phyloP scores from a whole-genome alignment of 176 grass and related monocot species.

The Urochloa ruziziensis region DNA sequence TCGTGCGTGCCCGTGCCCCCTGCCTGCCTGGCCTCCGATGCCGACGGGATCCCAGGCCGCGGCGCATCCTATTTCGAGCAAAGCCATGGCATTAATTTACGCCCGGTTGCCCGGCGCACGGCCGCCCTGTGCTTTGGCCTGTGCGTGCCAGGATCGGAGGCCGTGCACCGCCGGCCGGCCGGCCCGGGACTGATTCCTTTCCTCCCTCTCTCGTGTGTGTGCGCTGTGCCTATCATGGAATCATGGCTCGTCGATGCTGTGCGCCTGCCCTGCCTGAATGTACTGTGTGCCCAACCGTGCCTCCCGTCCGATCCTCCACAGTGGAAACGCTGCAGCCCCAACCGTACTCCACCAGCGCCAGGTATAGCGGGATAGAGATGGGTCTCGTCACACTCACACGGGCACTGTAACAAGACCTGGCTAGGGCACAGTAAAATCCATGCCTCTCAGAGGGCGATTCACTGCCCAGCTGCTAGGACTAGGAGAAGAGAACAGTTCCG shows the following conservation, averaged over 20 bases:
- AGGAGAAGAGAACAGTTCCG: background rate
- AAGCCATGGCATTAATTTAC: conserved; percentile 27
- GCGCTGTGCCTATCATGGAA: background rate
- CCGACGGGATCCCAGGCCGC: conserved; percentile 9
- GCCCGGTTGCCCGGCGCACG: background rate
- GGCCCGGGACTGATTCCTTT: background rate
- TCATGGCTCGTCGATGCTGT: background rate
- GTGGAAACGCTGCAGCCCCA: background rate
- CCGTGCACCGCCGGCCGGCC: background rate
- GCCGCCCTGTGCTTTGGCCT: background rate
- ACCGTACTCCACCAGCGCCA: background rate
- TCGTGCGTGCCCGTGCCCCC: too few species aligned
- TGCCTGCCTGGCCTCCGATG: conserved; percentile 13
- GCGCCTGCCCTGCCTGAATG: background rate
- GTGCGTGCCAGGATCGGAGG: background rate
- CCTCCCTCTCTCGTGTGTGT: background rate
- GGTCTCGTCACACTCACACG: background rate
- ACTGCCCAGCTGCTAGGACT: background rate
- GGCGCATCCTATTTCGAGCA: conserved; percentile 24
- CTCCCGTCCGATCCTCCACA: background rate
- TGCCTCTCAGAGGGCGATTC: background rate
- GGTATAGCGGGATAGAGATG: background rate
- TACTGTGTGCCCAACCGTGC: background rate
- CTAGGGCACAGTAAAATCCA: background rate
- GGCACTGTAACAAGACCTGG: background rate